A percentile compares a stretch with the other conserved stretches of the same genome.
phyloP scores from a whole-genome alignment of 495 filamentous ascomycete species.

The Gamarada debralockiae region DNA sequence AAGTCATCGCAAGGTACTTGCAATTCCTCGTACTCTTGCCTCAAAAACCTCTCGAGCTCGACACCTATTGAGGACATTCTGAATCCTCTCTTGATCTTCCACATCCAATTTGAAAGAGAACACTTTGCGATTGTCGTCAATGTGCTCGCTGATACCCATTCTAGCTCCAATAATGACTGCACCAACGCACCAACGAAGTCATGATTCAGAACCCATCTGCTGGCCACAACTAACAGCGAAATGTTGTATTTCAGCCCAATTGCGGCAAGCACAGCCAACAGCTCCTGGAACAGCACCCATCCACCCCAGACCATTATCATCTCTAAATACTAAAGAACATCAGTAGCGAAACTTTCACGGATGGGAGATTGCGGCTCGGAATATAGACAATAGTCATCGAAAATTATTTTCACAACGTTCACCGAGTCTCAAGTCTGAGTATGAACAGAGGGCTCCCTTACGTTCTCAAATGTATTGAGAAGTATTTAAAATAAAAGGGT shows the following conservation, averaged over 20 bases:
- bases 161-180: slow-evolving; percentile 39
- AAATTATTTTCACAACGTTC: too few species aligned
- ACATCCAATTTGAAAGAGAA: slow-evolving; percentile 31
- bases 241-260: slow-evolving; percentile 29
- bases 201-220: slow-evolving; percentile 39
- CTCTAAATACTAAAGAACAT: slow-evolving; percentile 28
- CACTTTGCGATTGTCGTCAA: slow-evolving; percentile 32
- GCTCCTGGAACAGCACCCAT: slow-evolving; percentile 31
- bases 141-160: slow-evolving; percentile 33
- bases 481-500: too few species aligned
- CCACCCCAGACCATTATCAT: slow-evolving; percentile 36
- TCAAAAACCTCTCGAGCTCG: slow-evolving; percentile 27
- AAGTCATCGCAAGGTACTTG: slow-evolving; percentile 40
- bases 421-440: too few species aligned
- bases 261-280: slow-evolving; percentile 26
- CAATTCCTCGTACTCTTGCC: too few species aligned
- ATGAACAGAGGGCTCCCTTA: too few species aligned
- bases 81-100: slow-evolving; percentile 26
- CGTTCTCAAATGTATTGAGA: too few species aligned
- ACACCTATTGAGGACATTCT: slow-evolving; percentile 21
- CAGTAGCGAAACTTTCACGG: too few species aligned
- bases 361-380: slow-evolving; percentile 42
- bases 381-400: slow-evolving; percentile 34
- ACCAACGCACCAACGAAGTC: slow-evolving; percentile 35
- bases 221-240: slow-evolving; percentile 32